A percentile compares a stretch with the other conserved stretches of the same genome.
These are phyloP conservation scores for Pichia deserticola DNA, from an alignment of 805 yeast genomes.

Conservation along the genomic window DNA sequence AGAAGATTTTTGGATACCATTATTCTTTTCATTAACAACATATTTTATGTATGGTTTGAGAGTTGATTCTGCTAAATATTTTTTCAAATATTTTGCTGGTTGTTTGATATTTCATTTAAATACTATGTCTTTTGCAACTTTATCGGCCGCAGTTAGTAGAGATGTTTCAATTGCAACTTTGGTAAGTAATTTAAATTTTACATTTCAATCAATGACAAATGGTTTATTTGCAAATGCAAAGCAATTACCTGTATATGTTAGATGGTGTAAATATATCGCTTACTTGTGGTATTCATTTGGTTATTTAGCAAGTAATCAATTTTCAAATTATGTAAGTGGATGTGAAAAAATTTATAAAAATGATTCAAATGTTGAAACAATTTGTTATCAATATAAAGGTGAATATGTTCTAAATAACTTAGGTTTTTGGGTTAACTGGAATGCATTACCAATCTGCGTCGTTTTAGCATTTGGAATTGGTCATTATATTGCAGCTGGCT, in stretches of 20 bases:
- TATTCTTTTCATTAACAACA: conserved; percentile 52
- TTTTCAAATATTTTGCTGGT: conserved; percentile 57
- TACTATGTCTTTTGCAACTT: conserved; percentile 48
- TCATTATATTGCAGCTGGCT: conserved; percentile 40
- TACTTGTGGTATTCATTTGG: conserved; percentile 78
- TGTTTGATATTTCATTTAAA: conserved; percentile 48
- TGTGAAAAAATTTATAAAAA: conserved; percentile 35
- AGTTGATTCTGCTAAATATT: conserved; percentile 36
- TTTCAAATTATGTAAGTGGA: conserved; percentile 51
- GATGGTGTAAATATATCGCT: conserved; percentile 76
- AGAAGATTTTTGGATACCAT: conserved; percentile 61
- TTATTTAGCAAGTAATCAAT: conserved; percentile 56
- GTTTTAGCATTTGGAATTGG: conserved; percentile 53
- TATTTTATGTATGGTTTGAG: conserved; percentile 76
- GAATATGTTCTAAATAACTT: conserved; percentile 42
- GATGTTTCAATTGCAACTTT: conserved; percentile 58
- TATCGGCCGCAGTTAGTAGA: conserved; percentile 47
- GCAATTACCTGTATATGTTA: conserved; percentile 74
- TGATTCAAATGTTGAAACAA: conserved; percentile 22
- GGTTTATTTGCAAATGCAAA: conserved; percentile 73
- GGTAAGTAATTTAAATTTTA: conserved; percentile 55
- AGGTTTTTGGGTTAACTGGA: conserved; percentile 63
- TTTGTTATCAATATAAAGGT: conserved; percentile 49
- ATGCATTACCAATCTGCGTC: conserved; percentile 54
- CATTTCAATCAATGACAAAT: conserved; percentile 69